Conservation (phyloP, 768 basidiomycete species). For the Boletus rex-veris region DNA sequence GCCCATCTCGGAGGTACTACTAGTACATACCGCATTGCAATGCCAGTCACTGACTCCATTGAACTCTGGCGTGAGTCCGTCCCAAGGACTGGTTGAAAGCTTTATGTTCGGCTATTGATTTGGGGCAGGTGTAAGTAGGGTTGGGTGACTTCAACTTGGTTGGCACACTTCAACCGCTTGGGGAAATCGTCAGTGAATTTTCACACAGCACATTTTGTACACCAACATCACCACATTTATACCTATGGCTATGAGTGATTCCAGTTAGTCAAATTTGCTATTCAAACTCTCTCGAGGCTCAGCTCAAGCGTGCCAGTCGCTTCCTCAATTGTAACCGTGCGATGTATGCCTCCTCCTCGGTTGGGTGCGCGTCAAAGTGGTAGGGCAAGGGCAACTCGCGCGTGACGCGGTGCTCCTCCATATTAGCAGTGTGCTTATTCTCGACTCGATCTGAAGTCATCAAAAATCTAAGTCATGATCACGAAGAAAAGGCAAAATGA, state of each 20-base stretch:
- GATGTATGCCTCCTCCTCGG: constrained; percentile 38
- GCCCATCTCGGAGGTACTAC: too few relatives aligned
- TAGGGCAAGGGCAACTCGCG: constrained; percentile 86
- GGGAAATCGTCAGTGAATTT: too few relatives aligned
- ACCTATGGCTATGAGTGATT: background rate
- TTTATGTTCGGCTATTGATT: too few relatives aligned
- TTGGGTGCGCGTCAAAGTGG: constrained; percentile 44
- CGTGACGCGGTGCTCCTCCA: constrained; percentile 74
- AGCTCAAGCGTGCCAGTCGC: constrained; percentile 21
- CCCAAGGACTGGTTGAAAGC: too few relatives aligned
- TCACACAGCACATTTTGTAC: too few relatives aligned
- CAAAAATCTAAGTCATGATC: background rate
- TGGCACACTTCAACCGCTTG: too few relatives aligned
- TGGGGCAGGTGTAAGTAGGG: too few relatives aligned
- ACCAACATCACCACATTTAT: too few relatives aligned
- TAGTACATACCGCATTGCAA: too few relatives aligned
- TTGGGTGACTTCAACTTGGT: too few relatives aligned
- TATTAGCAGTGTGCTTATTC: constrained; percentile 91
- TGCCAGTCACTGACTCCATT: too few relatives aligned
- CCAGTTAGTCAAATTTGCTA: background rate
- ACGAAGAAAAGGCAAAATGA: constrained; percentile 2
- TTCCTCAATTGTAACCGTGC: constrained; percentile 10
- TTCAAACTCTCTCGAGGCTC: background rate
- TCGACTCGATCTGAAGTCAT: constrained; percentile 63
- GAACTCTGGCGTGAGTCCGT: too few relatives aligned